A percentile compares a stretch with the other conserved stretches of the same genome.
Conservation (phyloP, 805 yeast genomes). For the Cyberlindnera subsufficiens region DNA sequence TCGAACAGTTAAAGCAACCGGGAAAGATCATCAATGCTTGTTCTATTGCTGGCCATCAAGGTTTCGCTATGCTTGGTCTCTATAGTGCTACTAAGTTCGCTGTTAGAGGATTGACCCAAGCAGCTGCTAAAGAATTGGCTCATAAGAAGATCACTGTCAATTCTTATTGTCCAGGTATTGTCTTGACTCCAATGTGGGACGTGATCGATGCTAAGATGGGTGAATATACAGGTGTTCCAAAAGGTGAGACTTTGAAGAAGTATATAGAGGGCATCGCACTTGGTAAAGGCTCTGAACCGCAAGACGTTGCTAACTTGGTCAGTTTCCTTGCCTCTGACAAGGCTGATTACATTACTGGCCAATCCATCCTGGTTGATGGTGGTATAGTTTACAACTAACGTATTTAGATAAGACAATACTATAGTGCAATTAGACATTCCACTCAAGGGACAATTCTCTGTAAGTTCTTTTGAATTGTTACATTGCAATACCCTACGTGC, state of each 20-base stretch:
- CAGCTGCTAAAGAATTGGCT: conserved; percentile 34
- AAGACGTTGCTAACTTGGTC: conserved; percentile 31
- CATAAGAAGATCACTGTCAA: conserved; percentile 32
- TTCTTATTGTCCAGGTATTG: conserved; percentile 34
- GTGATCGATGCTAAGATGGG: conserved; percentile 23
- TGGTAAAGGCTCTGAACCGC: conserved; percentile 30
- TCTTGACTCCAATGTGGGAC: conserved; percentile 34
- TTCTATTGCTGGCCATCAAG: conserved; percentile 30
- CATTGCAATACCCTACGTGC: not conserved
- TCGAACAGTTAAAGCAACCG: conserved; percentile 21
- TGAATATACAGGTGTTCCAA: conserved; percentile 21
- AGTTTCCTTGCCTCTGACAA: conserved; percentile 31
- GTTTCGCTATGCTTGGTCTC: conserved; percentile 26
- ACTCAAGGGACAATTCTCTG: no score
- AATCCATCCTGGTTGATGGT: conserved; percentile 30
- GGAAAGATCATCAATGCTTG: conserved; percentile 35
- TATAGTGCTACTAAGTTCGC: conserved; percentile 34
- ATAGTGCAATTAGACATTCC: no score
- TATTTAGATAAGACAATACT: not conserved
- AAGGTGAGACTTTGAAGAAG: conserved; percentile 23
- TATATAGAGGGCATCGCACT: conserved; percentile 26
- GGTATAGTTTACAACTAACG: conserved; percentile 25
- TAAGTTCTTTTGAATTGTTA: no score
- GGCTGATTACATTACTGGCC: conserved; percentile 32
- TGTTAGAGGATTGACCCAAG: conserved; percentile 30